Conservation (phyloP, 2,329 filamentous ascomycete genomes). For the Herpotrichia juniperi region DNA sequence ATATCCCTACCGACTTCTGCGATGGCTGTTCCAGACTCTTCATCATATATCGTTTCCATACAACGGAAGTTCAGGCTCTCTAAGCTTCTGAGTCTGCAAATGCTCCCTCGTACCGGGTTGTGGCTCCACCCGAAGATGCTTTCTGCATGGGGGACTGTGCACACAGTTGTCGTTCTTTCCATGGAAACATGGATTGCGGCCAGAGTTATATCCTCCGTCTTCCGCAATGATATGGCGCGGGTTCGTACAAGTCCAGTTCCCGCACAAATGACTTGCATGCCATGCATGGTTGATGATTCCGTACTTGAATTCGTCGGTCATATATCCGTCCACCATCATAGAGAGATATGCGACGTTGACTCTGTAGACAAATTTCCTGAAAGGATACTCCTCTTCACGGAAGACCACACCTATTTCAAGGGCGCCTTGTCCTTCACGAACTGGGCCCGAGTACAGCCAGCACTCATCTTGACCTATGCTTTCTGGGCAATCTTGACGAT, state of each 20-base stretch:
- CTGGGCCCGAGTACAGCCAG: constrained; percentile 12
- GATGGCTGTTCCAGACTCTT: too few species aligned
- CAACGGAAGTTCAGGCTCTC: too few species aligned
- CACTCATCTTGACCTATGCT: neutral
- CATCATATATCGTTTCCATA: too few species aligned
- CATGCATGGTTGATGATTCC: constrained; percentile 16
- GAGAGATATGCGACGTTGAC: constrained; percentile 11
- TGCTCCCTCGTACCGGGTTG: neutral
- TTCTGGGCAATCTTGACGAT: neutral
- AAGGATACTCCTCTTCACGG: neutral
- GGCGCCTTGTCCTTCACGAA: neutral
- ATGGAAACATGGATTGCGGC: constrained; percentile 15
- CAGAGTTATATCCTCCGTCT: neutral
- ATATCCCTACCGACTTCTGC: too few species aligned
- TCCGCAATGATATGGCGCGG: constrained; percentile 13
- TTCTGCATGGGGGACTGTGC: constrained; percentile 10
- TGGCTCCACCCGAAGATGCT: neutral
- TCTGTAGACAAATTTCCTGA: neutral
- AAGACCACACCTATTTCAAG: constrained; percentile 5
- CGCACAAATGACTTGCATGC: constrained; percentile 21
- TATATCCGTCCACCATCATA: constrained; percentile 9
- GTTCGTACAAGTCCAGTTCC: constrained; percentile 24
- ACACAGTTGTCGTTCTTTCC: constrained; percentile 1
- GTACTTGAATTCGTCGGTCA: constrained; percentile 12
- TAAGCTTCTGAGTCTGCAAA: neutral